phyloP scores from a whole-genome alignment of 352 stramenopile species.

The Globisporangium camurandrum region DNA sequence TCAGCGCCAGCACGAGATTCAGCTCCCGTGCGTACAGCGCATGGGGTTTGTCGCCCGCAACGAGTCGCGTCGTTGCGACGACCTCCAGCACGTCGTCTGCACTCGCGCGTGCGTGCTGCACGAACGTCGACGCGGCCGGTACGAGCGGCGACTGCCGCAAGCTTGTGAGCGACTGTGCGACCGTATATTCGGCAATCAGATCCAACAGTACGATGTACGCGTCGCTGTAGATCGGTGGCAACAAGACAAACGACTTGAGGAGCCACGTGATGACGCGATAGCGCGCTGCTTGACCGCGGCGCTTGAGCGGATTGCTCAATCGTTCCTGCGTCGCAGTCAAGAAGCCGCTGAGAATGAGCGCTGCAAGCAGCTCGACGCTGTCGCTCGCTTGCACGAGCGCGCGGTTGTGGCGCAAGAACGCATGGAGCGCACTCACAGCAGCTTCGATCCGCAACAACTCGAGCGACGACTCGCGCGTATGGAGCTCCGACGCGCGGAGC shows the following conservation, averaged over 20 bases:
- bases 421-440: slow-evolving; percentile 55
- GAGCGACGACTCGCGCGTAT: slow-evolving; percentile 73
- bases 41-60: slow-evolving; percentile 52
- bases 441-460: slow-evolving; percentile 81
- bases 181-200: slow-evolving; percentile 71
- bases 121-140: slow-evolving; percentile 54
- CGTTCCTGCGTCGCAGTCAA: slow-evolving; percentile 46
- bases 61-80: slow-evolving; percentile 39
- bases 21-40: slow-evolving; percentile 67
- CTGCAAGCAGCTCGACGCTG: slow-evolving; percentile 49
- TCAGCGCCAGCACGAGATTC: slow-evolving; percentile 65
- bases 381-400: slow-evolving; percentile 19
- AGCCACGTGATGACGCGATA: slow-evolving; percentile 75
- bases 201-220: slow-evolving; percentile 77
- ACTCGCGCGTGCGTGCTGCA: slow-evolving; percentile 45
- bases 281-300: slow-evolving; percentile 68
- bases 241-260: slow-evolving; percentile 63
- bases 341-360: slow-evolving; percentile 67
- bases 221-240: slow-evolving; percentile 75
- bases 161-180: slow-evolving; percentile 68
- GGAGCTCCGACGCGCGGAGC: slow-evolving; percentile 68
- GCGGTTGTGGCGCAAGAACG: slow-evolving; percentile 42
- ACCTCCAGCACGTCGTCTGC: slow-evolving; percentile 60
- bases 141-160: slow-evolving; percentile 47
- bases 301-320: slow-evolving; percentile 70